Conservation (phyloP, 2,329 filamentous ascomycete species). For the Cryoendolithus antarcticus region DNA sequence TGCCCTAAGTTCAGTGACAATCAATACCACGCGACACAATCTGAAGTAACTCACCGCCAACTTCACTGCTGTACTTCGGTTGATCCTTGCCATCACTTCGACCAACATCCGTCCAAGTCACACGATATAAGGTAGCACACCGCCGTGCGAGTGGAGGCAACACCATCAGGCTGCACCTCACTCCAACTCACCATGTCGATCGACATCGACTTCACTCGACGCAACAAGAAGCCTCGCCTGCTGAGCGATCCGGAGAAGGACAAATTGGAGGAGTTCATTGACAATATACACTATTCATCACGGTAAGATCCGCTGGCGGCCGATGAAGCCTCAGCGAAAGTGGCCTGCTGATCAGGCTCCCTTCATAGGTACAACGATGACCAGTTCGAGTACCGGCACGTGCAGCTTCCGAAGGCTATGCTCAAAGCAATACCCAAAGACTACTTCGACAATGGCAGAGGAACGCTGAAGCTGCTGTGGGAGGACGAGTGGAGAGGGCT, state of each 20-base stretch:
- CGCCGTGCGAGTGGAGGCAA: too few species aligned
- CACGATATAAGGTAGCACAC: not conserved
- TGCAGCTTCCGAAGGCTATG: slow-evolving; percentile 96
- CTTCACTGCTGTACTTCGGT: not conserved
- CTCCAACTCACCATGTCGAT: slow-evolving; percentile 15
- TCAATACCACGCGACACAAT: too few species aligned
- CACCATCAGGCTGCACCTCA: not conserved
- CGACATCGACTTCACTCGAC: slow-evolving; percentile 69
- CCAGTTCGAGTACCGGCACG: slow-evolving; percentile 92
- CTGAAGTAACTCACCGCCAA: too few species aligned
- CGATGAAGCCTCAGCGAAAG: not conserved
- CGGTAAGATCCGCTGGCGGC: slow-evolving; percentile 46
- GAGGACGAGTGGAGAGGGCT: slow-evolving; percentile 97
- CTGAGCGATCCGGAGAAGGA: slow-evolving; percentile 71
- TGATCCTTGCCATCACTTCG: not conserved
- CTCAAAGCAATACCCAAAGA: slow-evolving; percentile 92
- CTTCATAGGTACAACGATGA: slow-evolving; percentile 71
- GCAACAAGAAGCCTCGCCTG: slow-evolving; percentile 74
- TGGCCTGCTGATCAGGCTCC: not conserved
- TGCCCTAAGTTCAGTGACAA: too few species aligned
- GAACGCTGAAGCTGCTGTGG: slow-evolving; percentile 91
- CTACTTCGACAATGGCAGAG: slow-evolving; percentile 79
- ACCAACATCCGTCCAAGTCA: not conserved
- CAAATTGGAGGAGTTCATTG: slow-evolving; percentile 79
- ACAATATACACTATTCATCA: slow-evolving; percentile 89